phyloP scores from a whole-genome alignment of 371 early-diverging fungal species.

The Homolaphlyctis polyrhiza region DNA sequence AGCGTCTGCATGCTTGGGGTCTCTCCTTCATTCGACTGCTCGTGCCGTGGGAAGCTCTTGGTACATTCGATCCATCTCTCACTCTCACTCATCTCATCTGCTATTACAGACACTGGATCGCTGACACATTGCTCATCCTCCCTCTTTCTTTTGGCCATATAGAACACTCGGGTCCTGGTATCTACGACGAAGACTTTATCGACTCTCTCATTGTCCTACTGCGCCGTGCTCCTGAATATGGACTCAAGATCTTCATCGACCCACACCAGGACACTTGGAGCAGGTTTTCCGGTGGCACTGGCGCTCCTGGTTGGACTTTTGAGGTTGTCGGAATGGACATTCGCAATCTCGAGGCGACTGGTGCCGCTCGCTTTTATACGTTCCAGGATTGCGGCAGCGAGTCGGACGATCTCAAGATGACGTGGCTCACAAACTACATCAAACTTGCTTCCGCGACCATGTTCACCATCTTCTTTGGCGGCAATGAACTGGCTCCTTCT shows the following conservation, averaged over 20 bases:
- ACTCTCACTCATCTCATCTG: neutral
- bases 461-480: slow-evolving; percentile 86
- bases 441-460: slow-evolving; percentile 78
- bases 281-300: slow-evolving; percentile 55
- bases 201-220: slow-evolving; percentile 67
- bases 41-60: slow-evolving; percentile 72
- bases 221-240: slow-evolving; percentile 56
- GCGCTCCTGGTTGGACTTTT: slow-evolving; percentile 74
- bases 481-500: slow-evolving; percentile 65
- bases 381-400: slow-evolving; percentile 43
- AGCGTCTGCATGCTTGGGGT: slow-evolving; percentile 69
- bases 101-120: neutral
- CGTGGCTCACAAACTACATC: slow-evolving; percentile 85
- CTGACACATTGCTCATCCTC: neutral
- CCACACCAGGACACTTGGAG: slow-evolving; percentile 42
- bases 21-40: slow-evolving; percentile 71
- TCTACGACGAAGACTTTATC: slow-evolving; percentile 78
- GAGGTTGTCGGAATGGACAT: slow-evolving; percentile 68
- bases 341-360: slow-evolving; percentile 52
- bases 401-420: slow-evolving; percentile 58
- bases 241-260: slow-evolving; percentile 73
- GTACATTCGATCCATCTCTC: neutral
- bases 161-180: slow-evolving; percentile 54
- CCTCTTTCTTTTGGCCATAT: neutral
- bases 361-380: slow-evolving; percentile 62